Base-by-base conservation (phyloP, 768 basidiomycete genomes). In the Holtermanniella nyarrowii region DNA sequence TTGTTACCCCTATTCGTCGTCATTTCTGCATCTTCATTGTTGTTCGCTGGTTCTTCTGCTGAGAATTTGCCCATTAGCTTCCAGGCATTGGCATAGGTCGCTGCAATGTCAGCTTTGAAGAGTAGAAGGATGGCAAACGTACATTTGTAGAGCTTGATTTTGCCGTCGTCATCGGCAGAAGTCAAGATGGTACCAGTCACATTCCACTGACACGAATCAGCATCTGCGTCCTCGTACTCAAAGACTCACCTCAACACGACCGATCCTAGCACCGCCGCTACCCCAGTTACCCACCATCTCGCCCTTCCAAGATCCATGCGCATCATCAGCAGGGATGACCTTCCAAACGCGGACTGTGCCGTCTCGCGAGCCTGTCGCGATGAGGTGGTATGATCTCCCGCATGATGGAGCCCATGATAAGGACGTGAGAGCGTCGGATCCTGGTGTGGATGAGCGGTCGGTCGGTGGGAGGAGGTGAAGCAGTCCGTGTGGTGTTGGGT, bases 201-300 rank as follows among this genome's bases (percentile, higher is more conserved):
- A 45, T 71, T 71, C 69, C 69, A 71, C 69, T 71, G 49, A 4
- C 16, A 13, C 16, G 4, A n/a, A 0, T 88, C 86, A 1, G 85
- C 81, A 1, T 84, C 86, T 1, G 85, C 46, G 22, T 7, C 16
- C 22, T 20, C n/a, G 25, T 16, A 37, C 54, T 61, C 71, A 86
- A 84, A 83, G 86, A 90, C 82, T 93, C 88, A 93, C 96, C 67
- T 91, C 90, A 0, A 99, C 90, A 59, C 83, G 77, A 2, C 84
- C 83, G 10, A 91, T 79, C 3, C 83, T 78, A 0, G 84, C 82
- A 56, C 85, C 59, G 14, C 66, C 68, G 21, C 55, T 52, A 0
- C 61, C 71, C 48, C 64, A 89, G 69, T 96, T 89, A 4, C 81
- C 89, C 5, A 89, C 84, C 10, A 84, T 67, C 25, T 74, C 78